Conservation (phyloP, 2,329 filamentous ascomycete genomes). For the Domatiomyces globalis region DNA sequence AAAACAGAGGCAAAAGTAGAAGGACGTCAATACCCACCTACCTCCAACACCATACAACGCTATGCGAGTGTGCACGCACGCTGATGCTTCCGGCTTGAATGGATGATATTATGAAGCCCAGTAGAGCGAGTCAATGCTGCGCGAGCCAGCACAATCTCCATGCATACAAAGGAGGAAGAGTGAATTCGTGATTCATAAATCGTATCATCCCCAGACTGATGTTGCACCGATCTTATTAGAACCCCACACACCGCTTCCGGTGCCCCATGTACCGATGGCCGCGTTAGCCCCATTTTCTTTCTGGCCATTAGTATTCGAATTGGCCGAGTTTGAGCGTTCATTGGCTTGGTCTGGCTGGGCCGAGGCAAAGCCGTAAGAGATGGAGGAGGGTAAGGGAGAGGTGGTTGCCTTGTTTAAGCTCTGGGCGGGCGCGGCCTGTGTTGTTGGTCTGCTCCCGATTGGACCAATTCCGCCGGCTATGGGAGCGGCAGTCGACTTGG, state of each 20-base stretch:
- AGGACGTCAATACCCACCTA: neutral
- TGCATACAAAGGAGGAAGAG: slow-evolving; percentile 11
- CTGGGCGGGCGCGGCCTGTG: slow-evolving; percentile 40
- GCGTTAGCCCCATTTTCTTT: slow-evolving; percentile 31
- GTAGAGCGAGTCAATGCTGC: slow-evolving; percentile 15
- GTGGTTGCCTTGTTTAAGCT: slow-evolving; percentile 67
- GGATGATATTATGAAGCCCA: slow-evolving; percentile 1
- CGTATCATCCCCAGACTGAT: slow-evolving; percentile 73
- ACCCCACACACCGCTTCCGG: slow-evolving; percentile 71
- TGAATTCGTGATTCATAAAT: slow-evolving; percentile 10
- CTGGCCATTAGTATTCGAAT: slow-evolving; percentile 42
- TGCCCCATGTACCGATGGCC: slow-evolving; percentile 55
- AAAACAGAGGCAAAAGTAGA: neutral
- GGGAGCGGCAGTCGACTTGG: slow-evolving; percentile 39
- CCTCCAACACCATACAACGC: neutral
- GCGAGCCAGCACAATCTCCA: slow-evolving; percentile 12
- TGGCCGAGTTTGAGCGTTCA: slow-evolving; percentile 42
- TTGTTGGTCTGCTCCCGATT: slow-evolving; percentile 75
- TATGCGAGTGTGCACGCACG: neutral
- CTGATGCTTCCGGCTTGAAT: neutral
- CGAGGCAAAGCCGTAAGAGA: slow-evolving; percentile 43
- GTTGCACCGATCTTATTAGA: slow-evolving; percentile 71
- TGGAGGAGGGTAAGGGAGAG: slow-evolving; percentile 79
- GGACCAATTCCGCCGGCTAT: slow-evolving; percentile 61
- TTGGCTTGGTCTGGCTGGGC: slow-evolving; percentile 27